Base-by-base conservation (phyloP, 2,329 filamentous ascomycete species). In the Raffaelea arxii region DNA sequence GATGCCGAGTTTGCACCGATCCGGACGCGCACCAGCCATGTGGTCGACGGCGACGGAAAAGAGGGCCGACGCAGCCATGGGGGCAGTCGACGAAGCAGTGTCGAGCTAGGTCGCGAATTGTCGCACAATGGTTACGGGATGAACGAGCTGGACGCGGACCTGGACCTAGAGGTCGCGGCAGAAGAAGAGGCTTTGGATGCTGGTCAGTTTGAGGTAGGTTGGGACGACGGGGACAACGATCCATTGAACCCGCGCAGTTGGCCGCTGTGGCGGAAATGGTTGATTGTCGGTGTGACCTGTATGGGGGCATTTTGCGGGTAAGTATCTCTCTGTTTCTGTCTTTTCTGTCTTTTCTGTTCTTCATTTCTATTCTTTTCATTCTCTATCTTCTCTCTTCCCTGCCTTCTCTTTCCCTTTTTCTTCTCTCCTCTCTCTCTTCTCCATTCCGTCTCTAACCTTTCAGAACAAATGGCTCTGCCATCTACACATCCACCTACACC, bases 401-500 rank as follows among this genome's bases (percentile, higher is more conserved):
- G 9, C 16, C 27, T 32, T 16, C 27, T 32, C 27, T 32, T 16
- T 32, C 27, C 16, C 27, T 32, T 16, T 16, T 32, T 9, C 27
- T 32, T 32, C 27, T 16, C 9, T 16, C 27, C 27, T 32, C 16
- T 36, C 14, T 36, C 32, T 36, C 19, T 6, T 36, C 14, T 36
- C 32, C 19, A n/a, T 6, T 36, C 19, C n/a, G n/a, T n/a, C n/a
- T n/a, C n/a, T n/a, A n/a, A n/a, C n/a, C n/a, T n/a, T n/a, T n/a
- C n/a, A n/a, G n/a, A n/a, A n/a, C n/a, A n/a, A n/a, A n/a, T n/a
- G n/a, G n/a, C n/a, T n/a, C n/a, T n/a, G n/a, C 88, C 16, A 80
- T 94, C 56, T 94, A 96, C 63, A 91, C 88, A 1, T 78, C 79
- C 11, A 92, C 86, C 0, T 96, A 95, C 62, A 60, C 58, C 19